Base-by-base conservation (phyloP, 768 basidiomycete genomes). In the Leccinum uliginosum region DNA sequence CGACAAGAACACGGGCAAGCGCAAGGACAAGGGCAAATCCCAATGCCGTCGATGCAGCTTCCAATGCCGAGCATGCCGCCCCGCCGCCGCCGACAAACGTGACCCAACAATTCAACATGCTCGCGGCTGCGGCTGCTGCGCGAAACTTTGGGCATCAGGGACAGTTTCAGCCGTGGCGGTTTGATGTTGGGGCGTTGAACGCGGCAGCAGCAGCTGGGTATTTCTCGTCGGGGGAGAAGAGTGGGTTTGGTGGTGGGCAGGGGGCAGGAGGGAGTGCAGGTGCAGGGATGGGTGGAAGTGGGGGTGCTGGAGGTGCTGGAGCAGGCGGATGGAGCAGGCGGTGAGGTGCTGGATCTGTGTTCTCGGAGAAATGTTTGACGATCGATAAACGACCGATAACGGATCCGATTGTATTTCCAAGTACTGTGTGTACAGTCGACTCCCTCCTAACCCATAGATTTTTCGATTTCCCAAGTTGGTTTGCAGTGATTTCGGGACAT, bases 91-190 rank as follows among this genome's bases (percentile, higher is more conserved):
- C 67, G 4, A 64, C 11, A 8, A 61, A 61, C 23, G 59, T 70
- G 3, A 43, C 40, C 8, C 40, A 43, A 19, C 71, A 71, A 48
- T 60, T 73, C 29, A 64, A 68, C 6, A 63, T 71, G 69, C 59
- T 65, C 23, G 68, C 64, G 0, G 66, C 65, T 0, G 61, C 66
- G 0, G 66, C 66, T 1, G 67, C 66, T 1, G 66, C 66, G 7
- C 46, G 66, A 23, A 69, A 64, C 17, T 67, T 60, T 53, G 60
- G 45, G n/a, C 64, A 63, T 34, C 63, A 69, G 19, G 57, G 51
- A 0, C 60, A 63, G 11, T 73, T 64, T 44, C 65, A 65, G 45
- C 53, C 56, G 14, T 60, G 67, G 60, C 59, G 63, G 7, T 52
- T 67, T 2, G 65, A 62, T 5, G 50, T 52, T 1, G 38, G 44